Evolutionary conservation across 2,329 filamentous ascomycete species (phyloP).

Genomic region (Ophiostoma novo-ulmi): DNA sequence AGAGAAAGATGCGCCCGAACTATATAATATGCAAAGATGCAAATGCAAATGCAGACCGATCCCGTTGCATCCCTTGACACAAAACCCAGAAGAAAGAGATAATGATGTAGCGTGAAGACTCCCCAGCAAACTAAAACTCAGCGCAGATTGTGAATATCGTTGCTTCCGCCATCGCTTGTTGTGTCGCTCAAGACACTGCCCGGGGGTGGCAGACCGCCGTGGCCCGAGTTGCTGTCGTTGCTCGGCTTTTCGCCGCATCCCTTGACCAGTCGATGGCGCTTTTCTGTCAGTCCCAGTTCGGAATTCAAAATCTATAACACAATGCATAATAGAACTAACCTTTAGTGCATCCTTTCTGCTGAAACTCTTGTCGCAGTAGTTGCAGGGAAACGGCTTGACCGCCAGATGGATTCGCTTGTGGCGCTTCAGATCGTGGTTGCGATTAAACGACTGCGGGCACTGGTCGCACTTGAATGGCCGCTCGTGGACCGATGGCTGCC

Average conservation of each 20-base stretch:
- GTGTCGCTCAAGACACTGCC: slow-evolving; percentile 21
- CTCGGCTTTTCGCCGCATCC: slow-evolving; percentile 47
- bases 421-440: slow-evolving; percentile 92
- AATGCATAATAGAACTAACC: slow-evolving; percentile 46
- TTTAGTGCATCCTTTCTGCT: slow-evolving; percentile 95
- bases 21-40: background rate
- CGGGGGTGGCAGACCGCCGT: slow-evolving; percentile 12
- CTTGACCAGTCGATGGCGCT: slow-evolving; percentile 61
- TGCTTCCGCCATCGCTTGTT: slow-evolving; percentile 20
- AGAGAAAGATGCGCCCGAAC: background rate
- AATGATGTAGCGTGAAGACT: background rate
- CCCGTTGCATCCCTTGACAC: background rate
- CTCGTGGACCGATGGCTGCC: slow-evolving; percentile 52
- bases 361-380: slow-evolving; percentile 90
- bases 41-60: slow-evolving; percentile 6
- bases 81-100: background rate
- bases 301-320: background rate
- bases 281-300: slow-evolving; percentile 14
- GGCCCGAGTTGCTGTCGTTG: slow-evolving; percentile 6
- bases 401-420: slow-evolving; percentile 93
- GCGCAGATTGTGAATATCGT: slow-evolving; percentile 18
- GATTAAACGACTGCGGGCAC: slow-evolving; percentile 89
- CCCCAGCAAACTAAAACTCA: background rate
- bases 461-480: slow-evolving; percentile 92
- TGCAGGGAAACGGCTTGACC: slow-evolving; percentile 92